phyloP scores from a whole-genome alignment of 768 basidiomycete genomes.

The Daedaleopsis nitida region DNA sequence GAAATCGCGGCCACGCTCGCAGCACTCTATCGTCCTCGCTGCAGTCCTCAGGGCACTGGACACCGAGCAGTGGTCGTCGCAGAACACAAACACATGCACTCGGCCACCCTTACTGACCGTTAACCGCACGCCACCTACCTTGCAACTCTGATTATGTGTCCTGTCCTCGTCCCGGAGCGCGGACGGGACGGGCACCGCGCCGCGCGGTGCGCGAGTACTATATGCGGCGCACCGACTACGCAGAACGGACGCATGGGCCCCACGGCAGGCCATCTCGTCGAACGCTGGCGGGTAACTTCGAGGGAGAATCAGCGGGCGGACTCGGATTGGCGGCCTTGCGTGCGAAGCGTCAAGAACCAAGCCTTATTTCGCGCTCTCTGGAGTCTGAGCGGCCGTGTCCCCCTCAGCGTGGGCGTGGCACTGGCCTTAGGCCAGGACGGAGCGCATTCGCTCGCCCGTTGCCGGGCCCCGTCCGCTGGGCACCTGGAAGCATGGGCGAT shows the following conservation, averaged over 20 bases:
- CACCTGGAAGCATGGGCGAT: not conserved
- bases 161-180: not conserved
- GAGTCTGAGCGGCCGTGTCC: not conserved
- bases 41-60: too few species aligned
- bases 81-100: not conserved
- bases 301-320: not conserved
- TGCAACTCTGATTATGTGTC: not conserved
- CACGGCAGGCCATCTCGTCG: not conserved
- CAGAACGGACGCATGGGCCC: not conserved
- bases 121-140: not conserved
- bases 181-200: too few species aligned
- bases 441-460: not conserved
- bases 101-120: not conserved
- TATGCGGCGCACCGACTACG: not conserved
- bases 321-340: not conserved
- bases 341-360: not conserved
- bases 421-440: not conserved
- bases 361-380: not conserved
- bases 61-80: too few species aligned
- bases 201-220: not conserved
- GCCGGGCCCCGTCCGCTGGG: not conserved
- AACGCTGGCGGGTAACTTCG: too few species aligned
- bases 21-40: too few species aligned
- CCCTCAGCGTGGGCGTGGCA: not conserved
- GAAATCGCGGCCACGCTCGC: too few species aligned